phyloP scores from a whole-genome alignment of 2,329 filamentous ascomycete species.

The Pyrenophora tritici-repentis region DNA sequence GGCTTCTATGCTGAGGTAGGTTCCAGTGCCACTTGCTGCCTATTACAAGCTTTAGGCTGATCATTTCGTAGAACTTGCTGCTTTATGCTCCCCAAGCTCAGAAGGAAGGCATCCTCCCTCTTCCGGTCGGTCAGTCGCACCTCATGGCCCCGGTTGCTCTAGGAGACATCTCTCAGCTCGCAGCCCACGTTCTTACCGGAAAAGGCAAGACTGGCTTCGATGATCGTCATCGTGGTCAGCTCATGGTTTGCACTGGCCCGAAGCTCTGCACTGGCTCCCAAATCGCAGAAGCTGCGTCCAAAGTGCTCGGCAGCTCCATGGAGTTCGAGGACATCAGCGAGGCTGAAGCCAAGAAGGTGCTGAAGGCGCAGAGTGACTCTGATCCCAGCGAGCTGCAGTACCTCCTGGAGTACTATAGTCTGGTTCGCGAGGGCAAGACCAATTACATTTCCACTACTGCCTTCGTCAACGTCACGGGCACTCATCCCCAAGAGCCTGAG shows the following conservation, averaged over 20 bases:
- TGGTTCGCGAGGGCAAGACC: constrained; percentile 59
- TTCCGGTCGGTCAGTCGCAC: constrained; percentile 55
- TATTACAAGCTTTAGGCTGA: background rate
- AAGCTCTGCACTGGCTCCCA: constrained; percentile 55
- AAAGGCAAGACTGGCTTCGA: constrained; percentile 57
- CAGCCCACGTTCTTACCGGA: constrained; percentile 55
- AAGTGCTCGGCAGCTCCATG: constrained; percentile 49
- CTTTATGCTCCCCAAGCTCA: constrained; percentile 55
- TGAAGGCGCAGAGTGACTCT: constrained; percentile 45
- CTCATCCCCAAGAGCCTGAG: constrained; percentile 53
- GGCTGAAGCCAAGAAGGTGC: constrained; percentile 46
- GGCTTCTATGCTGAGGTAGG: constrained; percentile 7
- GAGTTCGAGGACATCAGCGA: constrained; percentile 50
- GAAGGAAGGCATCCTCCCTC: constrained; percentile 51
- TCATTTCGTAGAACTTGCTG: constrained; percentile 51
- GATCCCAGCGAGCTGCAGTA: constrained; percentile 54
- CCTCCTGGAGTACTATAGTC: constrained; percentile 58
- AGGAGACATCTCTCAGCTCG: constrained; percentile 55
- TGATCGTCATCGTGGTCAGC: constrained; percentile 57
- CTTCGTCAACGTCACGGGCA: constrained; percentile 57
- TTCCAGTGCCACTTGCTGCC: background rate
- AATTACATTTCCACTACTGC: constrained; percentile 59
- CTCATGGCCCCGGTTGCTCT: constrained; percentile 56
- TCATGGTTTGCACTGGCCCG: constrained; percentile 59
- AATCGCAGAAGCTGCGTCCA: constrained; percentile 53